Evolutionary conservation across 1,284 basidiomycete genomes (phyloP).

Genomic region (Chondrostereum purpureum): DNA sequence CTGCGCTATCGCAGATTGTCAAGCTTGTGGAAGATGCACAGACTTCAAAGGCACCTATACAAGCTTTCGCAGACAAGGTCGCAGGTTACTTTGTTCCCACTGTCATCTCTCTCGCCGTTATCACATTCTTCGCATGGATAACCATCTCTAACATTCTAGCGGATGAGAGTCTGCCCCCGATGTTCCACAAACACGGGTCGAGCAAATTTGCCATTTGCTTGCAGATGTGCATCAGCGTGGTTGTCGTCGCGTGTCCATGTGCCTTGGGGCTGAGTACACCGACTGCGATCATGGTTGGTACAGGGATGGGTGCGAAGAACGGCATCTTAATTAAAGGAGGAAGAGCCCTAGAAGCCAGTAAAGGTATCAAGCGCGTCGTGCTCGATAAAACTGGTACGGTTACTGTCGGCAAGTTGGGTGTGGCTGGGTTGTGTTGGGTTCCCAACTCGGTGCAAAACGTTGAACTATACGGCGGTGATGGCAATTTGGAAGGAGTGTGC

Average conservation of each 20-base stretch:
- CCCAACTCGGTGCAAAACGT: constrained; percentile 32
- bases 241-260: constrained; percentile 98
- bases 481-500: constrained; percentile 42
- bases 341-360: constrained; percentile 87
- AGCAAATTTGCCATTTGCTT: constrained; percentile 90
- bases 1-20: constrained; percentile 94
- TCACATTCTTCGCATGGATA: constrained; percentile 89
- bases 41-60: constrained; percentile 96
- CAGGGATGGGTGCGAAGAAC: constrained; percentile 93
- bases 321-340: constrained; percentile 99
- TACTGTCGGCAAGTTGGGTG: constrained; percentile 70
- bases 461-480: constrained; percentile 36
- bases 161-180: constrained; percentile 62
- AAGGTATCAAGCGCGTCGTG: constrained; percentile 74
- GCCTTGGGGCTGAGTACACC: constrained; percentile 95
- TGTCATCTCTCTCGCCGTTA: constrained; percentile 75
- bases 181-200: constrained; percentile 81
- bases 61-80: constrained; percentile 91
- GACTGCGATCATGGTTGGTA: constrained; percentile 99
- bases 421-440: constrained; percentile 76
- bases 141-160: constrained; percentile 61
- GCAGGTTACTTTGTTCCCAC: constrained; percentile 95
- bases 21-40: constrained; percentile 97
- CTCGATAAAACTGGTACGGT: constrained; percentile 99
- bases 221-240: constrained; percentile 95